Base-by-base conservation (phyloP, 495 filamentous ascomycete genomes). In the Talaromyces thailandensis region DNA sequence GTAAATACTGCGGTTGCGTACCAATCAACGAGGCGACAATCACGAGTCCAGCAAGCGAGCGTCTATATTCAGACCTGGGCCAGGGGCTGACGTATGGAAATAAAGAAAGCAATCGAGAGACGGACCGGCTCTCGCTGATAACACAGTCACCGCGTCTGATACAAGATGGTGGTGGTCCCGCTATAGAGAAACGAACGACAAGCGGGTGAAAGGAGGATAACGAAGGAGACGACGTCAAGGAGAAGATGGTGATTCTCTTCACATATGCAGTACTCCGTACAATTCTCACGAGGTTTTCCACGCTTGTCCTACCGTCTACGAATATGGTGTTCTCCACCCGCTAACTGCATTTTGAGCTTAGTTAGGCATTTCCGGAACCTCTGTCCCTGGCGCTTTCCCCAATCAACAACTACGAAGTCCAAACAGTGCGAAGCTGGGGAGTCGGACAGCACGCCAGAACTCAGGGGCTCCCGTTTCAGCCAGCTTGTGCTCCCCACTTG, bases 21-120 rank as follows among this genome's bases (percentile, higher is more conserved):
- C 16, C 23, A 25, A 14, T 55, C 26, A 24, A 57, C 55, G 14
- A 57, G 25, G 21, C 40, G 67, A 67, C 67, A 67, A 64, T 58
- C 69, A 73, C 71, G 62, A 73, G 69, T 65, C 68, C 71, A 73
- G 71, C 69, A 71, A 70, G 71, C 64, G 69, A 62, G 51, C 63
- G 69, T 68, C 66, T 63, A 23, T 28, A 18, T 14, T 55, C 26
- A 28, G 26, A 68, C 61, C 63, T 61, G 61, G 63, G 31, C 40
- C 29, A 57, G 66, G 66, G 64, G 60, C 56, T 48, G 60, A 60
- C 48, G 59, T 9, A 48, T 21, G 26, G 37, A 52, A n/a, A 32
- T 32, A 35, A 11, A 18, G 31, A 51, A 26, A 21, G 18, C 31
- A 24, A 18, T 26, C 4, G 56, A 43, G 50, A 56, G 56, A 64